phyloP scores from a whole-genome alignment of 352 stramenopile species.

The Halophytophthora polymorphica region DNA sequence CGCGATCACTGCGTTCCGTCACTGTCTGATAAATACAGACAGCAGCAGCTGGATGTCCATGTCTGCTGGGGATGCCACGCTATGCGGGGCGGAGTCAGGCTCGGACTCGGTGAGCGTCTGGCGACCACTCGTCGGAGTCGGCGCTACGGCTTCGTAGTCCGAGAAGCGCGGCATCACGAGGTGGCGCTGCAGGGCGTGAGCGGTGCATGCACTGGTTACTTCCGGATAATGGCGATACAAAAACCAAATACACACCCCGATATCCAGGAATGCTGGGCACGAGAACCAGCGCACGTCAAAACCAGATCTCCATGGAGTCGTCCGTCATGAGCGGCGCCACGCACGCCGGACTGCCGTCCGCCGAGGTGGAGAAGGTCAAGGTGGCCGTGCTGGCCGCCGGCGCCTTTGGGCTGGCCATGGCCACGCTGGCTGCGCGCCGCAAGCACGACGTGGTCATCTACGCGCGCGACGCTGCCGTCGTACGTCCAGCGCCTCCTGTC shows the following conservation, averaged over 20 bases:
- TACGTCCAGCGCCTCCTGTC: background rate
- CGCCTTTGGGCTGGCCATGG: constrained; percentile 96
- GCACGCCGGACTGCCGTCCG: constrained; percentile 69
- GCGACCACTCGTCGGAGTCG: background rate
- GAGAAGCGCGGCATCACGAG: background rate
- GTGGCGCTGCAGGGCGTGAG: background rate
- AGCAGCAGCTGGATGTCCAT: constrained; percentile 11
- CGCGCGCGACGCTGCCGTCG: constrained; percentile 60
- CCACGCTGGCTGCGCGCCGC: constrained; percentile 87
- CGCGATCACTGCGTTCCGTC: too few relatives aligned
- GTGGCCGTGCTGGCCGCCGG: constrained; percentile 91
- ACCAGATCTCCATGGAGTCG: too few relatives aligned
- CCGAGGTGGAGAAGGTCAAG: constrained; percentile 76
- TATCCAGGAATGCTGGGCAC: too few relatives aligned
- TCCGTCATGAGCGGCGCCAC: constrained; percentile 40
- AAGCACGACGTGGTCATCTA: constrained; percentile 92
- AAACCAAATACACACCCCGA: too few relatives aligned
- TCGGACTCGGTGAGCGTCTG: background rate
- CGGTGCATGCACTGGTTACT: too few relatives aligned
- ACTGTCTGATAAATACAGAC: too few relatives aligned
- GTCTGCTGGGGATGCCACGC: background rate
- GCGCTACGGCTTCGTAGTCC: background rate
- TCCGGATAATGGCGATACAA: too few relatives aligned
- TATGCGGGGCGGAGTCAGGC: background rate
- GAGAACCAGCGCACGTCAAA: too few relatives aligned